Evolutionary conservation across 2,329 filamentous ascomycete genomes (phyloP), one percentile per base, ranked within the genome.

Genomic region (Botrytis squamosa): DNA sequence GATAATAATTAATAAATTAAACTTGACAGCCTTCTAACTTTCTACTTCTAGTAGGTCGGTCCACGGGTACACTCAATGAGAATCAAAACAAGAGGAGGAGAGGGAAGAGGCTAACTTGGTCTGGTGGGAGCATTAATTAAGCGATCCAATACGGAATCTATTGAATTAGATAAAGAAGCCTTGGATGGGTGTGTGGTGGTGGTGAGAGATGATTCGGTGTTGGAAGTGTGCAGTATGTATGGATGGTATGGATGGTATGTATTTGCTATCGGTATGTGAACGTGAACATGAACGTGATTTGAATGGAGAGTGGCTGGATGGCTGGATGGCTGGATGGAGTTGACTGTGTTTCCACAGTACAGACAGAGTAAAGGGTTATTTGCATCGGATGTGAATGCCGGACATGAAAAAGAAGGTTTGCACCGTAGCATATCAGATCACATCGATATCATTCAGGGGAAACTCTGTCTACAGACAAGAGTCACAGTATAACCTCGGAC

Each of bases 81-180:
- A 25, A 49, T 25, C 4, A 52, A 52, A 38, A 12, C 9, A 38
- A 60, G 33, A 60, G 33, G 22, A 60, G 33, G 36, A 60, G 57
- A 62, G 14, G 22, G 59, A 38, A 62, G 59, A 62, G 59, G 25
- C 59, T 62, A 40, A 63, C 38, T 63, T 6, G 22, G 60, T 22
- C 66, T 18, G 52, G 52, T 36, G 49, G 49, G 49, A 55, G 25
- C 12, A 52, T 25, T n/a, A 6, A 40, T 40, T 22, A 68, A 57
- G 33, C 66, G 66, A 68, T n/a, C 66, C 66, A 68, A 68, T 62
- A 33, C 33, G 33, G 33, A 3, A 62, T 62, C 59, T 8, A 29
- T n/a, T 3, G 49, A 1, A 62, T 25, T 40, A 29, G 66, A 68
- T 68, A 68, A 68, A 55, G 46, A 38, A n/a, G 20, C 49, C 49